A percentile compares a stretch with the other conserved stretches of the same genome.
These are phyloP conservation scores for Pezicula rhizophila DNA, from an alignment of 2,329 filamentous ascomycete species.

Conservation along the genomic window DNA sequence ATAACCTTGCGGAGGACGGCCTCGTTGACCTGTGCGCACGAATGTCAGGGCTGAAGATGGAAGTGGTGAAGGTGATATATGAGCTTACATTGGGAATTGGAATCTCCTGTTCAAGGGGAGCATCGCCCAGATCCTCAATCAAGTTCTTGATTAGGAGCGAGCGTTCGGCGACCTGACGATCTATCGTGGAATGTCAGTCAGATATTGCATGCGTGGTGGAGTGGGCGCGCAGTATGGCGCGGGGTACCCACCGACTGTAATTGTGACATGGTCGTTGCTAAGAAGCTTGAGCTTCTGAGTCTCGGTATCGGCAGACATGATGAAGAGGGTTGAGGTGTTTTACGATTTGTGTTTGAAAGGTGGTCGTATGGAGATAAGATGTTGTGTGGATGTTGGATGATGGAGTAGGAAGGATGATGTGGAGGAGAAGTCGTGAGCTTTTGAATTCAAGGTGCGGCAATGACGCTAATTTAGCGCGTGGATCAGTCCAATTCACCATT, in stretches of 20 bases:
- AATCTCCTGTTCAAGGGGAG: slow-evolving; percentile 46
- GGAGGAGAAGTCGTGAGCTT: not conserved
- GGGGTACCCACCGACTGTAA: slow-evolving; percentile 41
- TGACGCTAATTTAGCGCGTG: not conserved
- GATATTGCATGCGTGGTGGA: not conserved
- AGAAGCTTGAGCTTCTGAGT: slow-evolving; percentile 35
- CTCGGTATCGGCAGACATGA: slow-evolving; percentile 28
- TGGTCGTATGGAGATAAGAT: not conserved
- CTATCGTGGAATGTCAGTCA: slow-evolving; percentile 36
- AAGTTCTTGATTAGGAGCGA: slow-evolving; percentile 97
- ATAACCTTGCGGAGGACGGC: slow-evolving; percentile 91
- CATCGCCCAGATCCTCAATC: slow-evolving; percentile 82
- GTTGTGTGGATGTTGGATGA: not conserved
- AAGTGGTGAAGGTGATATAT: not conserved
- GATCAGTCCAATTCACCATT: not conserved
- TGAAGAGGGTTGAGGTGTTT: slow-evolving; percentile 3
- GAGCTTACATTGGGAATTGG: slow-evolving; percentile 73
- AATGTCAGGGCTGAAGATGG: slow-evolving; percentile 7
- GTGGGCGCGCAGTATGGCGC: slow-evolving; percentile 2
- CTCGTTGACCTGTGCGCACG: slow-evolving; percentile 67
- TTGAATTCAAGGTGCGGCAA: not conserved
- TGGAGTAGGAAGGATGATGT: not conserved
- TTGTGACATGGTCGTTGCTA: slow-evolving; percentile 42
- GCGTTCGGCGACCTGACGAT: slow-evolving; percentile 80
- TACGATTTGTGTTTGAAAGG: not conserved